Evolutionary conservation across 768 basidiomycete genomes (phyloP).

Genomic region (Suillus tomentosus): DNA sequence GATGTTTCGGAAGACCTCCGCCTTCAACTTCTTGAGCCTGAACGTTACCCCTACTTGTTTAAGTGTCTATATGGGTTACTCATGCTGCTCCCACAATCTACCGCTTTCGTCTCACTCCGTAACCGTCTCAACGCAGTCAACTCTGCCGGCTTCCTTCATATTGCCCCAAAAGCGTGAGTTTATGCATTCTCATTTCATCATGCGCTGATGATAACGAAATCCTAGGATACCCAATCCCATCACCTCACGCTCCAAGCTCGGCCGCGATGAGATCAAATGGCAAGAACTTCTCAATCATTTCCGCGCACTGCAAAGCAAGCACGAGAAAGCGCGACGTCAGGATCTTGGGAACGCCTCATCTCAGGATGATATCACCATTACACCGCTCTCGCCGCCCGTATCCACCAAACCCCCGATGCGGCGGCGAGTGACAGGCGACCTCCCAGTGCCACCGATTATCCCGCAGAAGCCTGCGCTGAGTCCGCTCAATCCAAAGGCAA

Average conservation of each 20-base stretch:
- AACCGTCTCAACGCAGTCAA: conserved; percentile 95
- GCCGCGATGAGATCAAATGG: conserved; percentile 96
- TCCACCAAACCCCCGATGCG: conserved; percentile 50
- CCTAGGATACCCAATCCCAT: conserved; percentile 36
- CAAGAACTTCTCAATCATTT: conserved; percentile 92
- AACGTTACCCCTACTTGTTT: conserved; percentile 93
- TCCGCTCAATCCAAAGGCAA: conserved; percentile 72
- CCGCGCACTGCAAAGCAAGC: conserved; percentile 82
- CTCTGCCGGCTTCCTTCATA: conserved; percentile 90
- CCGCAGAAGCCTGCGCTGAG: conserved; percentile 52
- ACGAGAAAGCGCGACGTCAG: conserved; percentile 88
- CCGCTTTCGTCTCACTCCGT: conserved; percentile 91
- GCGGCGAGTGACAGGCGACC: conserved; percentile 63
- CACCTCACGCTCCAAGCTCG: conserved; percentile 71
- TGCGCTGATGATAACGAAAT: conserved; percentile 17
- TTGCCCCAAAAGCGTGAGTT: conserved; percentile 81
- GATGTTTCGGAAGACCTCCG: conserved; percentile 60
- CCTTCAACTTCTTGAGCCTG: conserved; percentile 93
- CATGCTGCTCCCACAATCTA: conserved; percentile 97
- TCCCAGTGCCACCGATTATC: conserved; percentile 31
- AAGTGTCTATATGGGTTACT: conserved; percentile 96
- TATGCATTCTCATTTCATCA: background rate
- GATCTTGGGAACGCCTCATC: conserved; percentile 50
- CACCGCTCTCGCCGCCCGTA: background rate
- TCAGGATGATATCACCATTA: background rate